A percentile compares a stretch with the other conserved stretches of the same genome.
Evolutionary conservation across 805 yeast species (phyloP).

Genomic region (Metschnikowia shivogae): DNA sequence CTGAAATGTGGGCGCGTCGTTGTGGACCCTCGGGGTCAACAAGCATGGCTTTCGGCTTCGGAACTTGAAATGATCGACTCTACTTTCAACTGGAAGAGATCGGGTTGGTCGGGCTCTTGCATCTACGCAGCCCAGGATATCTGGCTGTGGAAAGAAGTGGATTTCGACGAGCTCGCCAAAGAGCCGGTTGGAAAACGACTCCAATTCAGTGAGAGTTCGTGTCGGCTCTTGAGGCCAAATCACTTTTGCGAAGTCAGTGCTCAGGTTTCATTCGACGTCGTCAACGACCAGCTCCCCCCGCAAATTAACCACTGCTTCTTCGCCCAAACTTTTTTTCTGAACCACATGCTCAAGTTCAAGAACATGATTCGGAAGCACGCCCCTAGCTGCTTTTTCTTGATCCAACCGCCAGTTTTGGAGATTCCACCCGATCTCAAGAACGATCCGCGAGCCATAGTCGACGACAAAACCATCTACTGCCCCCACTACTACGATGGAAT

Average conservation of each 20-base stretch:
- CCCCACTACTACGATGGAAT: constrained; percentile 95
- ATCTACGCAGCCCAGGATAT: constrained; percentile 78
- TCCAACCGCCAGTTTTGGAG: constrained; percentile 81
- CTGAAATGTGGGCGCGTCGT: constrained; percentile 51
- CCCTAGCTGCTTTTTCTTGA: constrained; percentile 50
- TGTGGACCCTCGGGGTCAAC: constrained; percentile 63
- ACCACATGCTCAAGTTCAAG: constrained; percentile 53
- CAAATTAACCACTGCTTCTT: constrained; percentile 50
- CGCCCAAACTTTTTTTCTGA: constrained; percentile 60
- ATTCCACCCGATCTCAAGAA: constrained; percentile 64
- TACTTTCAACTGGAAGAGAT: constrained; percentile 68
- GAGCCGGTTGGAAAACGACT: constrained; percentile 30
- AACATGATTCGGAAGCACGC: constrained; percentile 41
- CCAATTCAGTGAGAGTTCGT: constrained; percentile 14
- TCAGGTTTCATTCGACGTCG: constrained; percentile 7
- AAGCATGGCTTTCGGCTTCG: constrained; percentile 62
- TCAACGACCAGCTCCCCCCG: constrained; percentile 30
- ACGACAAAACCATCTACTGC: constrained; percentile 63
- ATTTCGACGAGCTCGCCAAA: constrained; percentile 18
- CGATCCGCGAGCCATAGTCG: constrained; percentile 47
- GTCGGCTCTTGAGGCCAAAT: constrained; percentile 28
- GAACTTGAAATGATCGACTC: constrained; percentile 45
- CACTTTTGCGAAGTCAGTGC: constrained; percentile 28
- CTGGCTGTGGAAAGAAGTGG: constrained; percentile 50
- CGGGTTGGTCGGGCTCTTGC: constrained; percentile 74